Percentiles rank a stretch among this genome's conserved stretches.
Conservation (phyloP, 768 basidiomycete species). For the Termitomyces sp. region DNA sequence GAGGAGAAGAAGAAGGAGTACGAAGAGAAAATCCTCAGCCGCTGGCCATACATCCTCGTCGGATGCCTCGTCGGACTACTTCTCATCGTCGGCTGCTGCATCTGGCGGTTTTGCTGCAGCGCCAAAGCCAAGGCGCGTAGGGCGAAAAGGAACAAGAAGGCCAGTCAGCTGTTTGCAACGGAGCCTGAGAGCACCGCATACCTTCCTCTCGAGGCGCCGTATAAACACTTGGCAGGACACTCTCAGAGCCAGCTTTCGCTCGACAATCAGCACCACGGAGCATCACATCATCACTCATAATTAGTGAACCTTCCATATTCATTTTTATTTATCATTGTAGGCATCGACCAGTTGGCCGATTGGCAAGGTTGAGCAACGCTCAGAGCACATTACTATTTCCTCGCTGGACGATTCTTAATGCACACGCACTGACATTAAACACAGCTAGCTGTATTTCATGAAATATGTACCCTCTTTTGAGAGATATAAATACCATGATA, state of each 20-base stretch:
- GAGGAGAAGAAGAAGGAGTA: slow-evolving; percentile 66
- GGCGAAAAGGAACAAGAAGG: slow-evolving; percentile 17
- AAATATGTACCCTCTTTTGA: neutral
- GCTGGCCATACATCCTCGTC: slow-evolving; percentile 69
- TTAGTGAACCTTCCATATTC: neutral
- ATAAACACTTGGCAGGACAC: slow-evolving; percentile 3
- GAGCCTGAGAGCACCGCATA: slow-evolving; percentile 26
- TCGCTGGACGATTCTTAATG: slow-evolving; percentile 18
- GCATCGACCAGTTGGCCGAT: slow-evolving; percentile 2
- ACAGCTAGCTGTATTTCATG: slow-evolving; percentile 9
- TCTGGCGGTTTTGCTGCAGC: slow-evolving; percentile 63
- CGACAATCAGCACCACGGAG: neutral
- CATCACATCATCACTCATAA: slow-evolving; percentile 1
- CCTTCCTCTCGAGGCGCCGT: slow-evolving; percentile 22
- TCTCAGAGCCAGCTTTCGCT: slow-evolving; percentile 14
- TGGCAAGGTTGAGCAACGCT: slow-evolving; percentile 2
- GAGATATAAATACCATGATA: neutral
- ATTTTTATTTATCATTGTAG: neutral
- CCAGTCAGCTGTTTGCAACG: slow-evolving; percentile 17
- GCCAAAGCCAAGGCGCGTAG: slow-evolving; percentile 17
- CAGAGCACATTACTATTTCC: neutral
- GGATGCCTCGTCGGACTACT: slow-evolving; percentile 54
- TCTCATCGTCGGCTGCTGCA: slow-evolving; percentile 41
- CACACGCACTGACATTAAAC: neutral
- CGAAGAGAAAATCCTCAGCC: slow-evolving; percentile 61